Base-by-base conservation (phyloP, 306 rosid species). In the Potentilla sterilis region DNA sequence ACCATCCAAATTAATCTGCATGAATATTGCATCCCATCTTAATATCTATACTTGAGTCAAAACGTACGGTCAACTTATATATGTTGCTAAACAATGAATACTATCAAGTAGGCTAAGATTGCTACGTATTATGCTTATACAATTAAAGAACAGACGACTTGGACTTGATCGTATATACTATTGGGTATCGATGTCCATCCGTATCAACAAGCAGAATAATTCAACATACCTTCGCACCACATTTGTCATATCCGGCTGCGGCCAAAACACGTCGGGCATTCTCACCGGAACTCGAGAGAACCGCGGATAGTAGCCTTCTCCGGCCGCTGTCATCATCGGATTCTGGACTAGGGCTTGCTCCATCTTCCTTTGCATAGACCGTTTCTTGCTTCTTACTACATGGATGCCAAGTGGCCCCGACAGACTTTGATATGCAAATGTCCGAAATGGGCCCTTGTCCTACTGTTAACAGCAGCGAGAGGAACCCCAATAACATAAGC, bases 401-500 rank as follows among this genome's bases (percentile, higher is more conserved):
- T 1, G 96, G 98, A 54, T 89, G 96, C 98, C 98, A 93, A 15
- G 92, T 80, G 0, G 70, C 78, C 3, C 90, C 98, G 24, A 82
- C 79, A 9, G 76, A 55, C 77, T 82, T 63, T 0, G 96, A 67
- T 72, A 93, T 78, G 61, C 96, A 93, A 24, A 89, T 83, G 1
- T 71, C 76, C 14, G 98, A 86, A 55, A 93, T 87, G 7, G 44
- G 61, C 10, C 78, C 84, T 81, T 87, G 87, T 78, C 87, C 94
- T 3, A 90, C 91, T 22, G 92, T 89, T 44, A 93, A 84, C 24
- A 93, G 85, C 85, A 93, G 75, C 9, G 98, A 93, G 75, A 93
- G 79, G 78, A 93, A 93, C 24, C 98, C 98, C 77, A 93, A 21
- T 62, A 90, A 79, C 98, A 93, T 93, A 4, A 93, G 86, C 90